phyloP scores from a whole-genome alignment of 106 monocot genomes.

The Dactylorhiza incarnata region DNA sequence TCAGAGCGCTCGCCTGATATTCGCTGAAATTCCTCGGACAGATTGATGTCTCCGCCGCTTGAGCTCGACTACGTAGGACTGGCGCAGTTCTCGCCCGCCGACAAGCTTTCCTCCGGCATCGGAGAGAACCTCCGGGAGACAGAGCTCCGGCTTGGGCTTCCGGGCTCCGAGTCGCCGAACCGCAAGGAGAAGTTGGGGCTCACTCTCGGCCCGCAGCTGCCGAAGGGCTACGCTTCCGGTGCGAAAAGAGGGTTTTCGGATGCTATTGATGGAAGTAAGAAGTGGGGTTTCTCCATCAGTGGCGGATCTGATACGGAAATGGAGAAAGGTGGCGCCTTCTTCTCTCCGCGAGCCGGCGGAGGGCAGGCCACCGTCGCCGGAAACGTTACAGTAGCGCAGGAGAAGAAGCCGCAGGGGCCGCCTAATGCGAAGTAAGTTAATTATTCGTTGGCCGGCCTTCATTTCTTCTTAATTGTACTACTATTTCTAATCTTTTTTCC shows the following conservation, averaged over 20 bases:
- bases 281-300: slow-evolving; percentile 22
- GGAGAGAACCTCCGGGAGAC: slow-evolving; percentile 30
- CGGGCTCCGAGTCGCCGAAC: slow-evolving; percentile 46
- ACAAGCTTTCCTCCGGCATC: neutral
- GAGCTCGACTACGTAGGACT: slow-evolving; percentile 77
- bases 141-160: slow-evolving; percentile 69
- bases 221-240: slow-evolving; percentile 21
- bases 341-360: slow-evolving; percentile 12
- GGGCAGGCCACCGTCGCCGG: neutral
- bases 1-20: neutral
- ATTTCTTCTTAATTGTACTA: no score
- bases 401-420: slow-evolving; percentile 31
- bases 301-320: slow-evolving; percentile 28
- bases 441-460: neutral
- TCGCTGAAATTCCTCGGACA: neutral
- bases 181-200: slow-evolving; percentile 13
- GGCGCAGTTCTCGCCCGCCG: slow-evolving; percentile 19
- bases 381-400: slow-evolving; percentile 14
- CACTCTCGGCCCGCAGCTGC: slow-evolving; percentile 15
- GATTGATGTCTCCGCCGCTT: slow-evolving; percentile 46
- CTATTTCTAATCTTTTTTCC: no score
- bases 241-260: slow-evolving; percentile 54
- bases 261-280: slow-evolving; percentile 10
- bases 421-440: slow-evolving; percentile 14
- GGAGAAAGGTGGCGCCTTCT: slow-evolving; percentile 12